Percentiles rank a stretch among this genome's conserved stretches.
These are phyloP conservation scores for Sporothrix variecibatus DNA, from an alignment of 2,329 filamentous ascomycete genomes.

Conservation along the genomic window DNA sequence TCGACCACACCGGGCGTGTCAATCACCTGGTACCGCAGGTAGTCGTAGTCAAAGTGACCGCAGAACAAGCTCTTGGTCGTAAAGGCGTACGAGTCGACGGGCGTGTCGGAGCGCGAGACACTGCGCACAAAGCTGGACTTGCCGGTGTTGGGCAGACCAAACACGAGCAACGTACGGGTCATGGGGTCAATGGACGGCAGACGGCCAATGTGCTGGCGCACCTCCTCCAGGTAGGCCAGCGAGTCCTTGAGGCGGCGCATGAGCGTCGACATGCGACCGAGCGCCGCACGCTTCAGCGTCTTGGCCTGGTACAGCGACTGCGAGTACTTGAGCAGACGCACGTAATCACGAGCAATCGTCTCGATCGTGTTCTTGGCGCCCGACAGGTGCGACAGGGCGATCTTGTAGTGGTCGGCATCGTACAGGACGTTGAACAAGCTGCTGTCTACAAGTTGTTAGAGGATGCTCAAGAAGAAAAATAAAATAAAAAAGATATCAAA, in stretches of 20 bases:
- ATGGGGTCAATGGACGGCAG: constrained; percentile 98
- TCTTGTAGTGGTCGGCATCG: constrained; percentile 96
- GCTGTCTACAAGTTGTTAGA: constrained; percentile 43
- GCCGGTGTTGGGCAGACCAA: constrained; percentile 95
- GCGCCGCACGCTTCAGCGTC: constrained; percentile 91
- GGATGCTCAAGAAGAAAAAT: neutral
- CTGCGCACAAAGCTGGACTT: constrained; percentile 95
- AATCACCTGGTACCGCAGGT: constrained; percentile 78
- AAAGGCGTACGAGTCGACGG: constrained; percentile 96
- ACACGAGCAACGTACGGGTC: constrained; percentile 92
- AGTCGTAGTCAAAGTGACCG: constrained; percentile 97
- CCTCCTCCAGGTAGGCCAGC: constrained; percentile 92
- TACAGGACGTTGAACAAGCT: constrained; percentile 96
- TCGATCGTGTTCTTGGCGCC: constrained; percentile 97
- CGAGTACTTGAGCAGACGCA: constrained; percentile 86
- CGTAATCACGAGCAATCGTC: constrained; percentile 93
- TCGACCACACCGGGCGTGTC: constrained; percentile 98
- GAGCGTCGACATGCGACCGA: constrained; percentile 98
- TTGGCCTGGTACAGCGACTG: constrained; percentile 98
- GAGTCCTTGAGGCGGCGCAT: constrained; percentile 94
- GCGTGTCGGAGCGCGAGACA: constrained; percentile 91
- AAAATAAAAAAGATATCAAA: too few species aligned
- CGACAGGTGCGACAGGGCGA: constrained; percentile 92
- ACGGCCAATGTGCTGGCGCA: constrained; percentile 93
- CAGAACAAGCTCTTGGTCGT: constrained; percentile 95